These are phyloP conservation scores for Phaeosphaeria sp. DNA, from an alignment of 2,329 filamentous ascomycete genomes.

Conservation along the genomic window DNA sequence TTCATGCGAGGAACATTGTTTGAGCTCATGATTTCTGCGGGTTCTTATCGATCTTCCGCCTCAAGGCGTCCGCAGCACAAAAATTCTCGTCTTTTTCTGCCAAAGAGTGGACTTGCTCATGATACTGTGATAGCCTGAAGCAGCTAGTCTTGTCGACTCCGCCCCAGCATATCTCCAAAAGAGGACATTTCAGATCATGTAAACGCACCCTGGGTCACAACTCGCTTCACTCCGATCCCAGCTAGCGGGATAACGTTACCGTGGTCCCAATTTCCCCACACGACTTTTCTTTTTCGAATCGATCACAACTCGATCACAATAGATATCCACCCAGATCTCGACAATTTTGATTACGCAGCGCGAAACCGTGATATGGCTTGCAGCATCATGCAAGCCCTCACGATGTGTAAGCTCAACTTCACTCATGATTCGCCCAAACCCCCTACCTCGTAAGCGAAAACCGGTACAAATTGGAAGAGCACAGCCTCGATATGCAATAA, in stretches of 20 bases:
- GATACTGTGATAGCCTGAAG: neutral
- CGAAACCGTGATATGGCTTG: neutral
- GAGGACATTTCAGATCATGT: neutral
- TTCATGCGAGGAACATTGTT: no score
- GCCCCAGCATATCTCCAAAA: neutral
- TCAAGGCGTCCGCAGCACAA: neutral
- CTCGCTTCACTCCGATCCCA: neutral
- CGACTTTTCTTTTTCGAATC: neutral
- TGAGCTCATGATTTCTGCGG: neutral
- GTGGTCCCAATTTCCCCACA: neutral
- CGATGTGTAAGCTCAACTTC: neutral
- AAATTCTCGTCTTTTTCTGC: neutral
- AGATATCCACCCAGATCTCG: neutral
- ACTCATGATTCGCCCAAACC: neutral
- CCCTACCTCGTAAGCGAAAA: neutral
- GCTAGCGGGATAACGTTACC: neutral
- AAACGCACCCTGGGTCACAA: neutral
- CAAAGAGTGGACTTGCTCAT: neutral
- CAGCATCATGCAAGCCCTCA: neutral
- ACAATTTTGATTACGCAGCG: neutral
- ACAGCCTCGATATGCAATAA: neutral
- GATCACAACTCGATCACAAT: neutral
- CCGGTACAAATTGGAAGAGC: neutral
- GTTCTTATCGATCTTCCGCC: neutral
- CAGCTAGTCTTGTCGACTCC: neutral